Evolutionary conservation across 2,329 filamentous ascomycete species (phyloP), one percentile per base, ranked within the genome.

Genomic region (Botrytis sinoallii): DNA sequence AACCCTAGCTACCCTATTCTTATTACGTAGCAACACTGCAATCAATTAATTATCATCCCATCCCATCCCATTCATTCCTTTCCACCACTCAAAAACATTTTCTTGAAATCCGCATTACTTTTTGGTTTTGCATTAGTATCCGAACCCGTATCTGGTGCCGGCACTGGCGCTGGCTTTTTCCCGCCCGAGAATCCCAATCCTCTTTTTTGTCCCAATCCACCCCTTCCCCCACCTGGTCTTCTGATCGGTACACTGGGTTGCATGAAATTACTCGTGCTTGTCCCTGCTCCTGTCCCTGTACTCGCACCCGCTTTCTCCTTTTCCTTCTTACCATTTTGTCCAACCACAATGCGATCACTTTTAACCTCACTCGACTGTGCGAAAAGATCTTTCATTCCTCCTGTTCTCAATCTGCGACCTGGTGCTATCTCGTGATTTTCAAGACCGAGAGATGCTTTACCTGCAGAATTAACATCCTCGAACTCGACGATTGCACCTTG

Each of bases 401-500:
- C 90, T 0, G 86, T 88, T 25, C 85, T 86, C 38, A 92, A 82
- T 73, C 83, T 87, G 52, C 84, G 83, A 4, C 85, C 87, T 25
- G 78, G 65, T 52, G 85, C 86, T 63, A 91, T 86, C 68, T 88
- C 86, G 70, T 85, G 79, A 9, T 88, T 88, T 61, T 89, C 85
- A 4, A 92, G 83, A 40, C 85, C 85, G 12, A 92, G 80, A n/a
- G 88, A 85, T 1, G 92, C 92, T 79, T 88, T 92, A 40, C 95
- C 95, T 0, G 92, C 92, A 52, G 90, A 87, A 35, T 86, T 84
- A 1, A 89, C 83, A 70, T 89, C 85, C n/a, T 84, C 83, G 78
- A 93, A 98, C 80, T 98, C 96, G 55, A 98, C 87, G 72, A 95
- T 92, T 8, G 95, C 96, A 20, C 94, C 95, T 74, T 91, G 90